These are phyloP conservation scores for Lithohypha guttulata DNA, from an alignment of 2,329 filamentous ascomycete genomes.

Conservation along the genomic window DNA sequence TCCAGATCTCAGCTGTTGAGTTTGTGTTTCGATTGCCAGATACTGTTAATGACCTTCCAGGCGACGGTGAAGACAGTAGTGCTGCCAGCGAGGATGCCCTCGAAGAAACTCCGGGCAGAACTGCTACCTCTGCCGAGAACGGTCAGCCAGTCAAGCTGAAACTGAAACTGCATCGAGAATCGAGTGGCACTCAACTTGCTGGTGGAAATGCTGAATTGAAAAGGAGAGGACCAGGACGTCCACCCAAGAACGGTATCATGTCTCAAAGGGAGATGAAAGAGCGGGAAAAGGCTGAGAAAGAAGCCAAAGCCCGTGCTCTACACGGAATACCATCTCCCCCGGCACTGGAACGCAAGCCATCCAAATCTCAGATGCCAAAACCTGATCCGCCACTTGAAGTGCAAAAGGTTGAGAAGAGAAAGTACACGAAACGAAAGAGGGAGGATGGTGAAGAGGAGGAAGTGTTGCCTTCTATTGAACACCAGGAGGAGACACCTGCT, in stretches of 20 bases:
- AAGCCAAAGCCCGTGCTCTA: constrained; percentile 33
- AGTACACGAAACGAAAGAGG: constrained; percentile 39
- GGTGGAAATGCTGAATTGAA: constrained; percentile 24
- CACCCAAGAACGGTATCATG: constrained; percentile 57
- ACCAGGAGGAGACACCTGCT: constrained; percentile 12
- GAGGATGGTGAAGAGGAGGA: constrained; percentile 33
- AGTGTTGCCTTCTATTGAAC: constrained; percentile 34
- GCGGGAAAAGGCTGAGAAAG: constrained; percentile 43
- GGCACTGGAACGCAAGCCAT: constrained; percentile 20
- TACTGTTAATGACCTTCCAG: constrained; percentile 10
- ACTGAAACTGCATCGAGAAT: constrained; percentile 21
- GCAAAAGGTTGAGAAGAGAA: constrained; percentile 33
- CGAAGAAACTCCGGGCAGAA: constrained; percentile 8
- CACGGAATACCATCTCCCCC: constrained; percentile 37
- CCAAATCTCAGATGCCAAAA: constrained; percentile 14
- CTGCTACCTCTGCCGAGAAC: background rate
- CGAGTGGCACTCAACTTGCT: constrained; percentile 9
- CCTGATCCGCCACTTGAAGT: constrained; percentile 20
- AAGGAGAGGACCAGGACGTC: constrained; percentile 49
- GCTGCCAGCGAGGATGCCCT: constrained; percentile 11
- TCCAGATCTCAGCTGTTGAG: constrained; percentile 39
- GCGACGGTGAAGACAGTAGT: constrained; percentile 11
- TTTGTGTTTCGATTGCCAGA: constrained; percentile 20
- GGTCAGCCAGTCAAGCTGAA: constrained; percentile 6
- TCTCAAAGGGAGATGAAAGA: constrained; percentile 52